A percentile compares a stretch with the other conserved stretches of the same genome.
Evolutionary conservation across 2,329 filamentous ascomycete species (phyloP).

Genomic region (Ceratocystis harringtonii): DNA sequence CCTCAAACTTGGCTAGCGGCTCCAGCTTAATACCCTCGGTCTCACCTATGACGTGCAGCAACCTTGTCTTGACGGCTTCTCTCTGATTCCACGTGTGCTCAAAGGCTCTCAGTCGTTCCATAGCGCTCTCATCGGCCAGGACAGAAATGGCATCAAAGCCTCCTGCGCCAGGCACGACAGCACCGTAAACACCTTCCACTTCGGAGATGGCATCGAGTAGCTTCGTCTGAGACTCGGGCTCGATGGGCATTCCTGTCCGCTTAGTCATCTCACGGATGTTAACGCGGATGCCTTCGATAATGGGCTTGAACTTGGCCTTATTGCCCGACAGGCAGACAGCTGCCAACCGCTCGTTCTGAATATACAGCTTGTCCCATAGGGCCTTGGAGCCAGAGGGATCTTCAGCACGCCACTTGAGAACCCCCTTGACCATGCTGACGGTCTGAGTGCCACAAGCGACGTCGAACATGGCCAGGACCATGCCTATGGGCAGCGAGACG

Average conservation of each 20-base stretch:
- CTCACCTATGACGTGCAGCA: slow-evolving; percentile 57
- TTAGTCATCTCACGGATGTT: slow-evolving; percentile 64
- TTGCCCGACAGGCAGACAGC: slow-evolving; percentile 40
- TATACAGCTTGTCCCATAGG: slow-evolving; percentile 58
- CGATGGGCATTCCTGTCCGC: slow-evolving; percentile 66
- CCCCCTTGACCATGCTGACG: slow-evolving; percentile 87
- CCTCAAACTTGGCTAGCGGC: slow-evolving; percentile 28
- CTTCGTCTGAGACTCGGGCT: slow-evolving; percentile 71
- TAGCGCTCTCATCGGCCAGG: slow-evolving; percentile 55
- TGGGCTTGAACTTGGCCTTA: slow-evolving; percentile 29
- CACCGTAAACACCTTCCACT: slow-evolving; percentile 70
- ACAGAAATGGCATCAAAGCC: slow-evolving; percentile 83
- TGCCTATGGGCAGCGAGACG: slow-evolving; percentile 53
- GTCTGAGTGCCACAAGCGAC: slow-evolving; percentile 90
- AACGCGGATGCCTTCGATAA: slow-evolving; percentile 38
- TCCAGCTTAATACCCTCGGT: slow-evolving; percentile 48
- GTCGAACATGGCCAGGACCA: slow-evolving; percentile 83
- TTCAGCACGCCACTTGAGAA: slow-evolving; percentile 63
- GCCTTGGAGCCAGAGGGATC: slow-evolving; percentile 47
- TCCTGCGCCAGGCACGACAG: slow-evolving; percentile 85
- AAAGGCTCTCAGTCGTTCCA: slow-evolving; percentile 47
- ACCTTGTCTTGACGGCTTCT: slow-evolving; percentile 44
- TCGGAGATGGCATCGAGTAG: slow-evolving; percentile 61
- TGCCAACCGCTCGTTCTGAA: slow-evolving; percentile 56
- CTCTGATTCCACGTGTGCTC: slow-evolving; percentile 48